Conservation (phyloP, 192 early-diverging fungal species). For the Coemansia sp. region DNA sequence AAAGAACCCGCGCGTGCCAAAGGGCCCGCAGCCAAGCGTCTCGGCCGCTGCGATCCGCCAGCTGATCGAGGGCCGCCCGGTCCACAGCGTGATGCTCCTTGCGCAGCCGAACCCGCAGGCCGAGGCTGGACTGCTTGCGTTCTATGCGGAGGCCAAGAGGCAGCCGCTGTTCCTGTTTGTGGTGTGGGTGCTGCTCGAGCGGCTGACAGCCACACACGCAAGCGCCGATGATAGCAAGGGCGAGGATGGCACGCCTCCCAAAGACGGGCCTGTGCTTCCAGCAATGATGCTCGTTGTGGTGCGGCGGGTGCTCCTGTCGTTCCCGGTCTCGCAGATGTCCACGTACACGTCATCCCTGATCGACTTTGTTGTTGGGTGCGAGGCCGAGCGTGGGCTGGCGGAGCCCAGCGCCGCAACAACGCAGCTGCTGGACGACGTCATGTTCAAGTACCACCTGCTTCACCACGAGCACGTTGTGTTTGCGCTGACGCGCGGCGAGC, state of each 20-base stretch:
- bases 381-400: constrained; percentile 16
- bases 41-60: constrained; percentile 25
- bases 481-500: constrained; percentile 64
- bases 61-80: constrained; percentile 26
- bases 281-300: constrained; percentile 45
- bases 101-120: constrained; percentile 10
- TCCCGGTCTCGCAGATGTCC: constrained; percentile 70
- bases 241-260: not conserved
- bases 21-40: constrained; percentile 8
- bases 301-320: constrained; percentile 64
- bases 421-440: constrained; percentile 62
- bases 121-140: constrained; percentile 46
- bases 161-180: constrained; percentile 67
- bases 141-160: constrained; percentile 61
- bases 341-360: constrained; percentile 65
- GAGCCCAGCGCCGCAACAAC: constrained; percentile 27
- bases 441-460: constrained; percentile 70
- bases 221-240: not conserved
- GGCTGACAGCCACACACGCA: constrained; percentile 10
- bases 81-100: constrained; percentile 29
- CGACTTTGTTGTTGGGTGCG: constrained; percentile 60
- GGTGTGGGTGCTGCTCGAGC: constrained; percentile 62
- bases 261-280: not conserved
- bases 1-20: constrained; percentile 10
- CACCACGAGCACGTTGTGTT: constrained; percentile 69